These are phyloP conservation scores for Sporothrix euskadiensis DNA, from an alignment of 2,329 filamentous ascomycete genomes.

Conservation along the genomic window DNA sequence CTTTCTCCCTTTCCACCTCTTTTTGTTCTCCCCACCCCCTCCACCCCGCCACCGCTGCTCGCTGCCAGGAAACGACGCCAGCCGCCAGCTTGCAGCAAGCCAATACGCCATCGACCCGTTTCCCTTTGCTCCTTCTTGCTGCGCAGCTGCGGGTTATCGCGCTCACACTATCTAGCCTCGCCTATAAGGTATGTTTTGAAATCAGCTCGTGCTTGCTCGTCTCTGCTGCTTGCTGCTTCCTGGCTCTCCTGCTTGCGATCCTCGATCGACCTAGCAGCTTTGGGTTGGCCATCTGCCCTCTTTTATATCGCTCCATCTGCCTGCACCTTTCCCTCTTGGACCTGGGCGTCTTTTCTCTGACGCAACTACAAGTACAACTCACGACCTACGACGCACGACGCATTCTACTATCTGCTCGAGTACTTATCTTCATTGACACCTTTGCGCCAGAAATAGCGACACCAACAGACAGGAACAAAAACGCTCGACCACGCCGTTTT, in stretches of 20 bases:
- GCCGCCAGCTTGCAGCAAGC: constrained; percentile 16
- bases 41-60: constrained; percentile 13
- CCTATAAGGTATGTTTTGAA: neutral
- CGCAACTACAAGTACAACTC: neutral
- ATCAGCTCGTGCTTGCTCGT: neutral
- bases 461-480: neutral
- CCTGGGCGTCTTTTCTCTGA: neutral
- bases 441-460: neutral
- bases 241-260: neutral
- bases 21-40: constrained; percentile 1
- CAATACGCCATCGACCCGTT: constrained; percentile 19
- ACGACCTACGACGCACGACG: neutral
- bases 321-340: constrained; percentile 16
- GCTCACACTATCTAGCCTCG: constrained; percentile 5
- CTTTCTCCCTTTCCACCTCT: neutral
- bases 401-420: neutral
- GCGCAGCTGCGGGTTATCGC: constrained; percentile 9
- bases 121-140: constrained; percentile 3
- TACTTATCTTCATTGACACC: constrained; percentile 8
- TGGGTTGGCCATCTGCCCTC: neutral
- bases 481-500: neutral
- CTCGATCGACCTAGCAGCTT: constrained; percentile 13
- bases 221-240: neutral
- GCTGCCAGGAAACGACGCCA: constrained; percentile 10
- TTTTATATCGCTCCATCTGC: neutral